Evolutionary conservation across 371 early-diverging fungal genomes (phyloP), one percentile per base, ranked within the genome.

Genomic region (Mortierella sp.): DNA sequence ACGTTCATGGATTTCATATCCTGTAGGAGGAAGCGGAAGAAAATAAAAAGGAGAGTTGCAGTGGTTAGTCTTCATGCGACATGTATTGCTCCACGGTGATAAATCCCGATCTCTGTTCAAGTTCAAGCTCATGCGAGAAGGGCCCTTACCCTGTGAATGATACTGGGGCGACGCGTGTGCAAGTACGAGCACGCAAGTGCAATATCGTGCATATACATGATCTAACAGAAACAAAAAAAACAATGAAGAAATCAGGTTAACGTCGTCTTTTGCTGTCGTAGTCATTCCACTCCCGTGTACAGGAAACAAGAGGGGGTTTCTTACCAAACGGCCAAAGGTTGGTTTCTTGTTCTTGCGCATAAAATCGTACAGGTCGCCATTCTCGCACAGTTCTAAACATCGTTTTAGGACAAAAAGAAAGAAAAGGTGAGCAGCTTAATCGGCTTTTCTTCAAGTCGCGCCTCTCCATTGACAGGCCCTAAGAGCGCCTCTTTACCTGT

Each of bases 1-100:
- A 94, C 91, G 71, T 94, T 97, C 92, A 94, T 93, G n/a, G 96
- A 96, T 85, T 96, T 96, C 65, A 96, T 87, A 77, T 96, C 97
- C 80, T 80, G 83, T 84, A 52, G 40, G 48, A 68, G 10, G 19
- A 29, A 34, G 4, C 34, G 22, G 24, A 29, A 41, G 47, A 70
- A 0, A 47, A 58, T 13, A 68, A 39, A 37, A 45, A 70, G 40
- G 26, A 29, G 1, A 29, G 39, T 3, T 4, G 9, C 6, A 24
- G 9, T 67, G 14, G 14, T 66, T 34, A 16, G 37, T 24, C 48
- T 29, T 44, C 41, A n/a, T n/a, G 22, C 1, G n/a, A 39, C 39
- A 11, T 7, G 8, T 39, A 37, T 19, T 22, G 22, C 19, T 9
- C 29, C n/a, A n/a, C n/a, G n/a, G n/a, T n/a, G n/a, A n/a, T n/a